phyloP scores from a whole-genome alignment of 371 early-diverging fungal species.

The Amoeboaphelidium occidentale region DNA sequence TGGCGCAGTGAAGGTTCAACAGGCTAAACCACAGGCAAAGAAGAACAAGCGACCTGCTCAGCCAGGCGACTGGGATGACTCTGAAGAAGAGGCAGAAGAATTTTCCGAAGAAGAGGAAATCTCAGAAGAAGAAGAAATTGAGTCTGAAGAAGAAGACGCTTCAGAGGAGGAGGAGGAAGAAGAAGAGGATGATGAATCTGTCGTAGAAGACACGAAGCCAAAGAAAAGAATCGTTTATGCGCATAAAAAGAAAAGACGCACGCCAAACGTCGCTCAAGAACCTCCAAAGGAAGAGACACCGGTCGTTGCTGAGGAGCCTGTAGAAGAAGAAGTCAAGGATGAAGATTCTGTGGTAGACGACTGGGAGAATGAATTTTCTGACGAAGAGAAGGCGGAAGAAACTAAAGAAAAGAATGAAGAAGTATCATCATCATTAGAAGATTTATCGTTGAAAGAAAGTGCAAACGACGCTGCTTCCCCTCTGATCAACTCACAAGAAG shows the following conservation, averaged over 20 bases:
- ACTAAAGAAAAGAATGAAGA: conserved; percentile 3
- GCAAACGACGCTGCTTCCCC: not conserved
- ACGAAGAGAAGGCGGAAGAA: conserved; percentile 3
- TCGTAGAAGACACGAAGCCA: not conserved
- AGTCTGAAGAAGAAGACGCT: conserved; percentile 16
- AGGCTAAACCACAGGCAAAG: conserved; percentile 15
- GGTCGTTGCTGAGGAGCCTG: conserved; percentile 10
- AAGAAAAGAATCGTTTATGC: not conserved
- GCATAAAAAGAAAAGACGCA: conserved; percentile 5
- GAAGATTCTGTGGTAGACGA: conserved; percentile 1
- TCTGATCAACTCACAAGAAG: conserved; percentile 11
- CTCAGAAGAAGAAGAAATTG: not conserved
- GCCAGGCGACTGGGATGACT: not conserved
- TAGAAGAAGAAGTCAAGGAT: not conserved
- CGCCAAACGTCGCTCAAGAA: conserved; percentile 8
- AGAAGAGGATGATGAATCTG: conserved; percentile 2
- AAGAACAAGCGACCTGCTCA: not conserved
- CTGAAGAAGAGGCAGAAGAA: conserved; percentile 13
- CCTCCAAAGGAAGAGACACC: conserved; percentile 12
- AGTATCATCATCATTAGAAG: not conserved
- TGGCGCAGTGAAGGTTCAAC: conserved; percentile 27
- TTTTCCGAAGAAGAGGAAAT: conserved; percentile 1
- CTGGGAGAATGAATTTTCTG: conserved; percentile 5
- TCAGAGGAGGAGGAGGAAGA: conserved; percentile 24
- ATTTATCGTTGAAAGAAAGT: too few species aligned